phyloP scores from a whole-genome alignment of 2,329 filamentous ascomycete species.

The Diplodia scrobiculata region DNA sequence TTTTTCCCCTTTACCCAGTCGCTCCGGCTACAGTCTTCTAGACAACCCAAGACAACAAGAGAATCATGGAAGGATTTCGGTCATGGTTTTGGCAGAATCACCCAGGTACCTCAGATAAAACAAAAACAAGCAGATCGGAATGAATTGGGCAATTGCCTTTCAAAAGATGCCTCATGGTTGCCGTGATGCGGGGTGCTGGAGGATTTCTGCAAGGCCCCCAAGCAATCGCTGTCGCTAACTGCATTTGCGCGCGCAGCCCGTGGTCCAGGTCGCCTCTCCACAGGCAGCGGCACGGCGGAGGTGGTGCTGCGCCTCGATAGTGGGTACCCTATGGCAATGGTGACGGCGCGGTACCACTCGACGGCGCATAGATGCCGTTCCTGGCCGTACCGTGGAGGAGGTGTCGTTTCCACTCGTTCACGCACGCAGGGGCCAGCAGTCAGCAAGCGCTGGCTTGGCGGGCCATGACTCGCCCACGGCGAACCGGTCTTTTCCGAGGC shows the following conservation, averaged over 20 bases:
- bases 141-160: slow-evolving; percentile 15
- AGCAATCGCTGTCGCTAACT: slow-evolving; percentile 1
- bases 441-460: neutral
- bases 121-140: neutral
- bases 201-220: slow-evolving; percentile 12
- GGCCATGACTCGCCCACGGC: neutral
- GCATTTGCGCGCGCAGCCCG: slow-evolving; percentile 5
- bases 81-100: slow-evolving; percentile 20
- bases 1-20: neutral
- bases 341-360: slow-evolving; percentile 14
- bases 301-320: slow-evolving; percentile 17
- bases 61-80: slow-evolving; percentile 2
- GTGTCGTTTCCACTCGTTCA: slow-evolving; percentile 13
- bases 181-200: neutral
- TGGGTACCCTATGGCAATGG: slow-evolving; percentile 2
- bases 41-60: slow-evolving; percentile 1
- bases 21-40: neutral
- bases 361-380: slow-evolving; percentile 14
- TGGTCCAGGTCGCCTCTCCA: slow-evolving; percentile 1
- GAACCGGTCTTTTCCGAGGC: slow-evolving; percentile 18
- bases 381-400: neutral
- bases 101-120: slow-evolving; percentile 6
- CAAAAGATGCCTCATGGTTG: neutral
- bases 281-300: neutral
- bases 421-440: slow-evolving; percentile 10